Conservation (phyloP, 129 eudicot genomes). For the Saussurea involucrata region DNA sequence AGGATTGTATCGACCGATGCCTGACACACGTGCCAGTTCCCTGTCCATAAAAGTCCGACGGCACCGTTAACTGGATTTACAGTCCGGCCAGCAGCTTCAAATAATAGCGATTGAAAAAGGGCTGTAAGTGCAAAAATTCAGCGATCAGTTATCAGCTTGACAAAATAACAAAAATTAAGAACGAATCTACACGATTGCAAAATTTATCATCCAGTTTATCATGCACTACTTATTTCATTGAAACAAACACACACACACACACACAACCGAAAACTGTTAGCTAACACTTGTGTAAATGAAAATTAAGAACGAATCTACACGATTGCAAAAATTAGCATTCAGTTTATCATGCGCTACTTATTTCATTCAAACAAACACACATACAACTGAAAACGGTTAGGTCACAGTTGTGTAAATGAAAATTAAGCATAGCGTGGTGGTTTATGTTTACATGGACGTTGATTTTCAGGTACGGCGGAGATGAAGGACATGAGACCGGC, state of each 20-base stretch:
- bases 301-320: too few relatives aligned
- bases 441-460: conserved; percentile 57
- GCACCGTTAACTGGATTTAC: conserved; percentile 97
- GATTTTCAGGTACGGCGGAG: conserved; percentile 71
- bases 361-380: neutral
- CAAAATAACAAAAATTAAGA: neutral
- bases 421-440: neutral
- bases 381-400: neutral
- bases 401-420: neutral
- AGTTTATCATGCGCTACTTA: neutral
- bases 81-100: conserved; percentile 94
- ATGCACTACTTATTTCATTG: neutral
- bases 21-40: conserved; percentile 95
- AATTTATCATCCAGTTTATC: neutral
- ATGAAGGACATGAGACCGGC: conserved; percentile 95
- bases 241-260: neutral
- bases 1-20: conserved; percentile 89
- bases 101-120: conserved; percentile 76
- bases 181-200: neutral
- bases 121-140: conserved; percentile 38
- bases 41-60: conserved; percentile 78
- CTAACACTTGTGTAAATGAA: neutral
- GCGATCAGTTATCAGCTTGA: neutral
- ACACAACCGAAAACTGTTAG: neutral
- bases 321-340: conserved; percentile 11